Conservation (phyloP, 2,329 filamentous ascomycete species). For the Neopestalotiopsis sp. region DNA sequence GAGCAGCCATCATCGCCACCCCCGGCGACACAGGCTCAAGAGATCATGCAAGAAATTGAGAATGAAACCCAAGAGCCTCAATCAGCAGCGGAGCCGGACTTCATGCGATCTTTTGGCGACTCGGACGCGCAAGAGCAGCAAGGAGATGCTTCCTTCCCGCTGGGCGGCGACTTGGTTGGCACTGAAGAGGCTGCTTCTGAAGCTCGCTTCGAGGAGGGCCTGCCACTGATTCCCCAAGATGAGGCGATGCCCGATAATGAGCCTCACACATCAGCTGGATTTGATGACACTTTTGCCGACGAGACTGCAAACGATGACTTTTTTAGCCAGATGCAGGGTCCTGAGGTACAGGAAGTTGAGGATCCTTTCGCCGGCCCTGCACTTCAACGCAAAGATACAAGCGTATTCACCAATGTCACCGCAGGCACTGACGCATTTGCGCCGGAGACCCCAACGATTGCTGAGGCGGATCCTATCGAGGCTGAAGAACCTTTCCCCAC, state of each 20-base stretch:
- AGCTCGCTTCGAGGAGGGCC: slow-evolving; percentile 71
- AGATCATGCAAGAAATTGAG: slow-evolving; percentile 60
- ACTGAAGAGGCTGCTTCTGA: slow-evolving; percentile 52
- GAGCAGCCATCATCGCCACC: slow-evolving; percentile 45
- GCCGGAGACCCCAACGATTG: slow-evolving; percentile 31
- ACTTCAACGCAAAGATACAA: slow-evolving; percentile 73
- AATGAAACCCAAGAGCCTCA: slow-evolving; percentile 36
- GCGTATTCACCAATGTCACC: slow-evolving; percentile 55
- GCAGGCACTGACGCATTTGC: slow-evolving; percentile 23
- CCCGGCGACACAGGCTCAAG: slow-evolving; percentile 56
- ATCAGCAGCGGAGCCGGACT: slow-evolving; percentile 42
- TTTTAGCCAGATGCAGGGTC: slow-evolving; percentile 57
- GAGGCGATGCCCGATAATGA: slow-evolving; percentile 31
- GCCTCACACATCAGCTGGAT: slow-evolving; percentile 24
- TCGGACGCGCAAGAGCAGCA: slow-evolving; percentile 26
- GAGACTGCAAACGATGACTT: slow-evolving; percentile 64
- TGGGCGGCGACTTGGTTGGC: slow-evolving; percentile 50
- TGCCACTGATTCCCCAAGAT: slow-evolving; percentile 63
- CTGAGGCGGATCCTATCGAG: slow-evolving; percentile 22
- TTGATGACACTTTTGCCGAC: slow-evolving; percentile 47
- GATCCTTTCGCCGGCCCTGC: slow-evolving; percentile 34
- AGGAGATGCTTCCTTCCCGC: slow-evolving; percentile 34
- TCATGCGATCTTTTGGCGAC: slow-evolving; percentile 41
- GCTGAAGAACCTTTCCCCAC: background rate
- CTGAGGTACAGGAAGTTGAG: slow-evolving; percentile 34